Evolutionary conservation across 495 filamentous ascomycete species (phyloP).

Genomic region (Penicillium mononematosum): DNA sequence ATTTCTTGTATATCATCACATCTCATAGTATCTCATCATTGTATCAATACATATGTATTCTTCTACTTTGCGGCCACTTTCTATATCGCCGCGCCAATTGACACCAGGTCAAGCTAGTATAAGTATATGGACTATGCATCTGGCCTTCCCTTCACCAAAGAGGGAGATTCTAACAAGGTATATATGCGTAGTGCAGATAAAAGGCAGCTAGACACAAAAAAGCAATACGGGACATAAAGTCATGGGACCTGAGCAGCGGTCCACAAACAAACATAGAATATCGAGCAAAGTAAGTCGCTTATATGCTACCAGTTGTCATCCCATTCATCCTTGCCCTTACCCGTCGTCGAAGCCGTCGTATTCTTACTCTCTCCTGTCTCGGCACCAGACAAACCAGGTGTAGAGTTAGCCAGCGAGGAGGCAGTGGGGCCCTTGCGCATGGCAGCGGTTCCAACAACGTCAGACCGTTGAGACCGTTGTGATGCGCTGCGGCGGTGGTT

Average conservation of each 20-base stretch:
- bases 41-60: slow-evolving; percentile 1
- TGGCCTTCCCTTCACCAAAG: not conserved
- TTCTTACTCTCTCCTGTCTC: slow-evolving; percentile 42
- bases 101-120: not conserved
- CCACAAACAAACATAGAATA: slow-evolving; percentile 9
- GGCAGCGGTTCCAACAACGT: slow-evolving; percentile 69
- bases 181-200: slow-evolving; percentile 16
- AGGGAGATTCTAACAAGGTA: slow-evolving; percentile 17
- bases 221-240: slow-evolving; percentile 11
- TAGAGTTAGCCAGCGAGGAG: slow-evolving; percentile 23
- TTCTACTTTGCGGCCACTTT: not conserved
- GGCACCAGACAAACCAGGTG: slow-evolving; percentile 31
- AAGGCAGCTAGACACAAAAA: slow-evolving; percentile 7
- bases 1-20: slow-evolving; percentile 9
- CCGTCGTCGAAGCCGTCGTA: slow-evolving; percentile 32
- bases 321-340: slow-evolving; percentile 57
- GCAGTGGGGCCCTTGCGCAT: slow-evolving; percentile 61
- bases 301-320: slow-evolving; percentile 61
- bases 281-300: slow-evolving; percentile 7
- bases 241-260: slow-evolving; percentile 11
- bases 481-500: slow-evolving; percentile 34
- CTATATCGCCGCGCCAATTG: not conserved
- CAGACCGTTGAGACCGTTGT: slow-evolving; percentile 25
- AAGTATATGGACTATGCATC: not conserved
- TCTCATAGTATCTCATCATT: slow-evolving; percentile 9